Evolutionary conservation across 1,139 yeast species (phyloP).

Genomic region (Blastobotrys ciferrii): DNA sequence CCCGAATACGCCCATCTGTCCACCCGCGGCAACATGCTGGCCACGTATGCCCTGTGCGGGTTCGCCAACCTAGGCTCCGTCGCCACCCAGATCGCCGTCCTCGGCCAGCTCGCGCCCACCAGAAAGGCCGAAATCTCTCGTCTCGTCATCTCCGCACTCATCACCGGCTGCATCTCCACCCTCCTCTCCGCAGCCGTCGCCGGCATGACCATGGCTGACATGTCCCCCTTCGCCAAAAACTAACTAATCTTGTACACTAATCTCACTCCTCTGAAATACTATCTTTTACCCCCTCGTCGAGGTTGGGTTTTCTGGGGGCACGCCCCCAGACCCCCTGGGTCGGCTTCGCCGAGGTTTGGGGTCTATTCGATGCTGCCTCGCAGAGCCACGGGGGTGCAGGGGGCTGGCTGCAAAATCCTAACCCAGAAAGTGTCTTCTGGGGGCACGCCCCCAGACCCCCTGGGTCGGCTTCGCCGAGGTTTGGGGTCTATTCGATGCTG

Average conservation of each 20-base stretch:
- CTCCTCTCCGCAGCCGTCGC: constrained; percentile 63
- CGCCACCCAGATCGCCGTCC: constrained; percentile 64
- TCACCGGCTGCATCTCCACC: constrained; percentile 57
- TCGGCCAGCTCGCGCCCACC: constrained; percentile 56
- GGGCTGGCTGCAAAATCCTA: too few species aligned
- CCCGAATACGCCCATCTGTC: constrained; percentile 51
- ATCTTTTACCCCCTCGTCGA: not conserved
- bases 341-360: too few species aligned
- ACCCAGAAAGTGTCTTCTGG: too few species aligned
- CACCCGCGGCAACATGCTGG: constrained; percentile 54
- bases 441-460: too few species aligned
- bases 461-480: too few species aligned
- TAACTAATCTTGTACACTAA: not conserved
- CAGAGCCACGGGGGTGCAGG: too few species aligned
- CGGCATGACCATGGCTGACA: constrained; percentile 63
- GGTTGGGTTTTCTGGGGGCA: too few species aligned
- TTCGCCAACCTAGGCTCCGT: constrained; percentile 64
- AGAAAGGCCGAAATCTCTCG: constrained; percentile 51
- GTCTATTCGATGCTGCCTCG: too few species aligned
- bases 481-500: too few species aligned
- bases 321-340: too few species aligned
- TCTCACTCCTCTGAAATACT: not conserved
- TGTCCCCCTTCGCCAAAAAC: constrained; percentile 25
- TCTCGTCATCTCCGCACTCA: constrained; percentile 50
- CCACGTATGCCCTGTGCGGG: constrained; percentile 65